A percentile compares a stretch with the other conserved stretches of the same genome.
phyloP scores from a whole-genome alignment of 805 yeast genomes.

The Grigorovia transvaalensis region DNA sequence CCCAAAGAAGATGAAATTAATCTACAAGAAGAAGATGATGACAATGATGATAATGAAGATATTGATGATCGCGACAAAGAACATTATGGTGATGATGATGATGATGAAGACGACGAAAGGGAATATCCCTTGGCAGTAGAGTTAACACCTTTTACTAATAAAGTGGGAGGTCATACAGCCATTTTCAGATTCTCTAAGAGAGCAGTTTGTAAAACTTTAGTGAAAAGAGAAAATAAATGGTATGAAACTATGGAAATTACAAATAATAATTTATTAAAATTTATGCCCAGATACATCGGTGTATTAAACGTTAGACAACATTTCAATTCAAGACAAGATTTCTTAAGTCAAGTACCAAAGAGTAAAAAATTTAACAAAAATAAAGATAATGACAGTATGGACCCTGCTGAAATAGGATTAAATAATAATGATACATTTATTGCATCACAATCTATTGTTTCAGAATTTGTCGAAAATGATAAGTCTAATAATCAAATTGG shows the following conservation, averaged over 20 bases:
- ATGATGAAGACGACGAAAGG: slow-evolving; percentile 24
- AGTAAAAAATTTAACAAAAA: slow-evolving; percentile 5
- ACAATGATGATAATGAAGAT: not conserved
- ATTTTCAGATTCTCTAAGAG: slow-evolving; percentile 82
- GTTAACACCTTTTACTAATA: slow-evolving; percentile 79
- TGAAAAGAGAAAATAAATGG: slow-evolving; percentile 82
- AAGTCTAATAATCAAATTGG: not conserved
- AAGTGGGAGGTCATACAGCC: slow-evolving; percentile 98
- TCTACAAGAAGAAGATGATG: slow-evolving; percentile 3
- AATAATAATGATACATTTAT: slow-evolving; percentile 1
- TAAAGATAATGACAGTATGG: slow-evolving; percentile 4
- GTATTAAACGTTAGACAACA: slow-evolving; percentile 84
- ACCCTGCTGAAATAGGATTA: slow-evolving; percentile 1
- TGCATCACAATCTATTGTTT: not conserved
- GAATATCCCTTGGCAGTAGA: slow-evolving; percentile 73
- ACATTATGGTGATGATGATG: slow-evolving; percentile 12
- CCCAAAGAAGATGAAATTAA: not conserved
- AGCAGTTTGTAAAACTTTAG: slow-evolving; percentile 90
- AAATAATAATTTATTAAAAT: slow-evolving; percentile 66
- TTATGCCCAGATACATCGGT: slow-evolving; percentile 92
- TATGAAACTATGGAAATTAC: slow-evolving; percentile 77
- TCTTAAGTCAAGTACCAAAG: slow-evolving; percentile 12
- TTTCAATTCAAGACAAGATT: slow-evolving; percentile 26
- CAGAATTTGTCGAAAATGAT: slow-evolving; percentile 1
- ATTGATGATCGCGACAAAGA: not conserved